Evolutionary conservation across 768 basidiomycete species (phyloP), one percentile per base, ranked within the genome.

Genomic region (Scleroderma bovista): DNA sequence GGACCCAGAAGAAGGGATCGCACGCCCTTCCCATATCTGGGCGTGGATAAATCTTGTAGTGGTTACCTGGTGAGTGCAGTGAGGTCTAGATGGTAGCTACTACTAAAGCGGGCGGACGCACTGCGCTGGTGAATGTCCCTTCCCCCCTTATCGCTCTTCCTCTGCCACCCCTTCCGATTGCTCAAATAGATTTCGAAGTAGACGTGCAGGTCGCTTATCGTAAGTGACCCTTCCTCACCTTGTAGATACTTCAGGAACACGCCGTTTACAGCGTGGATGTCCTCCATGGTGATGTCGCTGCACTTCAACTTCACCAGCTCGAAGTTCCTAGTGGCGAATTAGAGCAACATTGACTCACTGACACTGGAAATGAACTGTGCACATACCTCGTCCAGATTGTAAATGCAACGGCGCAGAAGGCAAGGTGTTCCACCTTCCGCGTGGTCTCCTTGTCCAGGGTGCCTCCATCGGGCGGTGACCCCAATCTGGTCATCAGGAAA

Each of bases 241-340:
- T 41, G 20, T 3, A 57, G 54, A 13, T 38, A 55, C 10, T 37
- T 52, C 10, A 11, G 29, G 26, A 55, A 29, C 1, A 57, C 40
- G 1, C 6, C 24, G 8, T 57, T 20, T 5, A 57, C 22, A 2
- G 32, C 17, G 0, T 5, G 15, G n/a, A n/a, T n/a, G 2, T 6
- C 16, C 51, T 58, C 17, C 26, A 15, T 11, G 9, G 41, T 13
- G 2, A 71, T 38, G 32, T 71, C 53, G 4, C 52, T 39, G 7
- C 51, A 8, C 33, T 62, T 57, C 2, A 72, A 33, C 7, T 58
- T 54, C 10, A 64, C 48, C 1, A 63, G 51, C 53, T 72, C 69
- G 31, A 65, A 68, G 53, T 64, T 65, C 32, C 69, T 72, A 32
- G 3, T 2, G 2, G 13, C 10, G 24, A 13, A 20, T 9, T 13